Evolutionary conservation across 2,329 filamentous ascomycete species (phyloP).

Genomic region (Trichoderma sp.): DNA sequence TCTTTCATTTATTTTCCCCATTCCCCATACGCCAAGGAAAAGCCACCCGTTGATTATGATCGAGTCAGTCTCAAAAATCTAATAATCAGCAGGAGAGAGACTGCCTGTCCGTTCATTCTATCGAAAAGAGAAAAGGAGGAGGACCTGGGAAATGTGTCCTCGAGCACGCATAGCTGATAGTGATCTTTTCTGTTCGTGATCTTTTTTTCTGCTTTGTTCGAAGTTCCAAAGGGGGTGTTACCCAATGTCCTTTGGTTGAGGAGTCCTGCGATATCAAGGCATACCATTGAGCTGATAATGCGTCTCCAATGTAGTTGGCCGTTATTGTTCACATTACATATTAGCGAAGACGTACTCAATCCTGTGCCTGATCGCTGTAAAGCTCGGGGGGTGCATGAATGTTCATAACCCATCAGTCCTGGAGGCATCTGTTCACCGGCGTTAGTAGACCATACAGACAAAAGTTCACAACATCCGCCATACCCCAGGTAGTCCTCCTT

Average conservation of each 20-base stretch:
- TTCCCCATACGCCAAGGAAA: conserved; percentile 9
- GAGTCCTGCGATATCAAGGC: neutral
- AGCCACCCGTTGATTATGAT: neutral
- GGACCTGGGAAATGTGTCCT: neutral
- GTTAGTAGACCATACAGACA: conserved; percentile 32
- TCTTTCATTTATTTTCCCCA: neutral
- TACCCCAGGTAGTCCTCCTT: conserved; percentile 79
- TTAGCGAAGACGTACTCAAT: neutral
- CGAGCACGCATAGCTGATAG: neutral
- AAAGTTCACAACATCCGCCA: conserved; percentile 30
- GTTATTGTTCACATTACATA: neutral
- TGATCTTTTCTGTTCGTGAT: too few relatives aligned
- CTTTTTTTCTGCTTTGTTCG: conserved; percentile 1
- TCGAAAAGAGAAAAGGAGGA: conserved; percentile 1
- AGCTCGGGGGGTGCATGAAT: conserved; percentile 3
- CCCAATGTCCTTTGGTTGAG: neutral
- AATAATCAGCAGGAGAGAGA: neutral
- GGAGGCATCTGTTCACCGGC: conserved; percentile 30
- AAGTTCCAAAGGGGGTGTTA: neutral
- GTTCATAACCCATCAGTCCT: conserved; percentile 30
- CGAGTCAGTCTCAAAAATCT: conserved; percentile 8
- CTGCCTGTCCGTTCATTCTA: conserved; percentile 6
- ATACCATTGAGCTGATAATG: neutral
- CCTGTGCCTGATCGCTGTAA: neutral
- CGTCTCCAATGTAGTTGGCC: neutral